Evolutionary conservation across 1,284 basidiomycete genomes (phyloP).

Genomic region (Cryptococcus hybrid): DNA sequence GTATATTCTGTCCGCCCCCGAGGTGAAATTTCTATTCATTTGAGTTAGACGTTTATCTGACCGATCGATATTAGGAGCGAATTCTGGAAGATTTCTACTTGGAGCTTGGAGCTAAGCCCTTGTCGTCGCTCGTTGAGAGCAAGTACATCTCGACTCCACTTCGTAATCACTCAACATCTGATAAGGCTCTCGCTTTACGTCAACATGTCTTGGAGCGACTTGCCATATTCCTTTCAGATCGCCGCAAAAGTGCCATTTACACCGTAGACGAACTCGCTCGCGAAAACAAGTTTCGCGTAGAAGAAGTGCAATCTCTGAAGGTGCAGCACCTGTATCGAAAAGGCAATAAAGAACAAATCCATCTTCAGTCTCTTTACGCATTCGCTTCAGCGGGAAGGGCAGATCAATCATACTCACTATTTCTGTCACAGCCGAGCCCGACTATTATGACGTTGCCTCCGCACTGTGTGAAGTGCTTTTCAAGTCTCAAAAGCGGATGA

Average conservation of each 20-base stretch:
- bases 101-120: constrained; percentile 59
- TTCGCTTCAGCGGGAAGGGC: constrained; percentile 59
- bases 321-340: constrained; percentile 38
- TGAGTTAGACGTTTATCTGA: background rate
- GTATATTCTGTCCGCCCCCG: constrained; percentile 83
- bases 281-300: constrained; percentile 62
- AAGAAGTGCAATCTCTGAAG: constrained; percentile 54
- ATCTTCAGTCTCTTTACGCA: constrained; percentile 61
- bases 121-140: constrained; percentile 72
- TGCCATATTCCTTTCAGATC: constrained; percentile 88
- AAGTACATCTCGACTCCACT: constrained; percentile 57
- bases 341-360: constrained; percentile 30
- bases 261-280: constrained; percentile 72
- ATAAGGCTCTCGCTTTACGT: constrained; percentile 28
- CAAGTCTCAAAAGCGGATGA: constrained; percentile 72
- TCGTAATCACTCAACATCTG: constrained; percentile 18
- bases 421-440: constrained; percentile 69
- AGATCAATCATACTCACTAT: constrained; percentile 72
- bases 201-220: constrained; percentile 77
- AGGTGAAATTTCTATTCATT: constrained; percentile 69
- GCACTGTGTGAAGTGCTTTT: constrained; percentile 75
- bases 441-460: constrained; percentile 87
- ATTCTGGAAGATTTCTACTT: constrained; percentile 48
- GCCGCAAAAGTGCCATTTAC: constrained; percentile 61
- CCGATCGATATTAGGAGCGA: constrained; percentile 27